These are phyloP conservation scores for Picea glauca DNA, from an alignment of 75 land plant genomes.

Conservation along the genomic window DNA sequence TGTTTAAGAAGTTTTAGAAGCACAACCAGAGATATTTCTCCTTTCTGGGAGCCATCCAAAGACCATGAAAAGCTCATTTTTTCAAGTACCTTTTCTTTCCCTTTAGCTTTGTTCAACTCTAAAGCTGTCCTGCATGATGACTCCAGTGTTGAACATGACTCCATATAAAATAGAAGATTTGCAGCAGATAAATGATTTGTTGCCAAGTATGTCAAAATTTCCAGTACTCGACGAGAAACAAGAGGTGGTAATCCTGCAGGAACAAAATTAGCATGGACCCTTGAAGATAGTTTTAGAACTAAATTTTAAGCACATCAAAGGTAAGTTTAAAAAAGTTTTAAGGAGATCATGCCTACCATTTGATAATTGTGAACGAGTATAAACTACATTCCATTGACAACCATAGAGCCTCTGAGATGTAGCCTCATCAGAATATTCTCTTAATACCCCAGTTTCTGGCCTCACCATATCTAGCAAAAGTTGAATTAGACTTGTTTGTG, in stretches of 20 bases:
- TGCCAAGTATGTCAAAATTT: conserved; percentile 34
- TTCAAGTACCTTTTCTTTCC: conserved; percentile 40
- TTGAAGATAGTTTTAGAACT: background rate
- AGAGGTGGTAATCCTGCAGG: conserved; percentile 44
- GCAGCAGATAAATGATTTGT: conserved; percentile 30
- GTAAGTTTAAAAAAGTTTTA: background rate
- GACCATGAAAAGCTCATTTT: background rate
- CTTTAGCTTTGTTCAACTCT: conserved; percentile 25
- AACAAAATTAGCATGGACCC: background rate
- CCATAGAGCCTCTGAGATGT: conserved; percentile 45
- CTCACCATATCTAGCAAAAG: conserved; percentile 45
- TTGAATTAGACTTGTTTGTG: conserved; percentile 22
- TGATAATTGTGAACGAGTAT: conserved; percentile 39
- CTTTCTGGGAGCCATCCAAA: background rate
- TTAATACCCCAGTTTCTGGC: conserved; percentile 26
- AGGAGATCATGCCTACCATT: conserved; percentile 17
- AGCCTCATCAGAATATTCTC: conserved; percentile 21
- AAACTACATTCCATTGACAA: conserved; percentile 52
- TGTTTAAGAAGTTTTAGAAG: conserved; percentile 35
- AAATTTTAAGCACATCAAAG: too few relatives aligned
- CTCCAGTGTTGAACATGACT: conserved; percentile 7
- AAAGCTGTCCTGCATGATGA: background rate
- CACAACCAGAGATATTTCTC: conserved; percentile 32
- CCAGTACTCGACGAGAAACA: conserved; percentile 43
- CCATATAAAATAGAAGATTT: conserved; percentile 26